Conservation (phyloP, 2,329 filamentous ascomycete genomes). For the Fusarium floridanum region DNA sequence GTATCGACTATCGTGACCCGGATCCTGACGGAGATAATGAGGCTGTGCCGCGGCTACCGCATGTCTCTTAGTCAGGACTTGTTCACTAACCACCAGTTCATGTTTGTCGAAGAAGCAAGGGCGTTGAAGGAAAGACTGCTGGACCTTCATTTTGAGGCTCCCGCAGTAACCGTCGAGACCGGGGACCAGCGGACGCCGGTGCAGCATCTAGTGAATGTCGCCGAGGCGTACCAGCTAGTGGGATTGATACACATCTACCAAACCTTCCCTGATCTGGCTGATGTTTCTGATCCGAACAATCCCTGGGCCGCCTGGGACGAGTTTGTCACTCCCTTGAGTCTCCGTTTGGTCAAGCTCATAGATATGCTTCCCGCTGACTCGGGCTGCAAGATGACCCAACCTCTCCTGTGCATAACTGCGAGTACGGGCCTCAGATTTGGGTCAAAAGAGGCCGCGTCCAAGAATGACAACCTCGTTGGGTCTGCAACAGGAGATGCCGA, state of each 20-base stretch:
- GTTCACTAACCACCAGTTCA: conserved; percentile 28
- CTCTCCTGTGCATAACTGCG: conserved; percentile 51
- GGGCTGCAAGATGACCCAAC: conserved; percentile 51
- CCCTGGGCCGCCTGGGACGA: conserved; percentile 47
- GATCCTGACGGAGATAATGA: conserved; percentile 52
- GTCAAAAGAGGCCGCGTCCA: neutral
- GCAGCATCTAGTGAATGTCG: conserved; percentile 51
- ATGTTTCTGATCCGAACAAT: neutral
- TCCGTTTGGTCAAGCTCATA: conserved; percentile 46
- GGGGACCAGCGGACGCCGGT: conserved; percentile 46
- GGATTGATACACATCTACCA: conserved; percentile 56
- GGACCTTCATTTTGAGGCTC: conserved; percentile 43
- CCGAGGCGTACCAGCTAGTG: conserved; percentile 54
- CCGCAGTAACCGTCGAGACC: conserved; percentile 36
- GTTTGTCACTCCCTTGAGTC: conserved; percentile 49
- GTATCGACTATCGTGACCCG: conserved; percentile 51
- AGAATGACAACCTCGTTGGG: too few species aligned
- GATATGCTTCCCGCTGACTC: conserved; percentile 50
- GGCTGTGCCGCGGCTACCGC: conserved; percentile 53
- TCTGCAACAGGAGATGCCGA: too few species aligned
- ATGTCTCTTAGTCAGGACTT: conserved; percentile 36
- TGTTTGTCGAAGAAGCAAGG: conserved; percentile 50
- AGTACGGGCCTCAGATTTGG: conserved; percentile 48
- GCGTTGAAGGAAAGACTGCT: conserved; percentile 51
- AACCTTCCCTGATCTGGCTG: conserved; percentile 52